phyloP scores from a whole-genome alignment of 2,329 filamentous ascomycete species.

The Boeremia lycopersici region DNA sequence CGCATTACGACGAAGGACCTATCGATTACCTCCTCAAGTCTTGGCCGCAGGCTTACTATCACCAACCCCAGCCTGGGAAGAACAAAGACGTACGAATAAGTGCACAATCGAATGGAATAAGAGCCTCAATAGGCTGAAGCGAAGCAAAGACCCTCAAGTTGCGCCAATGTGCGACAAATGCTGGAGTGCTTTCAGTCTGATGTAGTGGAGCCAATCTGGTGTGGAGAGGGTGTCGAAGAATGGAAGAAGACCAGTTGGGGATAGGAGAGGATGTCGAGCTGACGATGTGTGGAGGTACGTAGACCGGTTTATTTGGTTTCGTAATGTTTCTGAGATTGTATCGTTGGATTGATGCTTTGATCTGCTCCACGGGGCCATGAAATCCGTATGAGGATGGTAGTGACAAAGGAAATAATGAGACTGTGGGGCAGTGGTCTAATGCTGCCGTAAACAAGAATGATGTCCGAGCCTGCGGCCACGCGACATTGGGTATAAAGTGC shows the following conservation, averaged over 20 bases:
- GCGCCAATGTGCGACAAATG: conserved; percentile 11
- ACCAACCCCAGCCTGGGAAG: conserved; percentile 33
- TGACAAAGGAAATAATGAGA: conserved; percentile 46
- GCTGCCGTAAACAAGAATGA: conserved; percentile 33
- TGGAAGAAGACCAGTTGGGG: conserved; percentile 23
- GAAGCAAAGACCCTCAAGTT: conserved; percentile 11
- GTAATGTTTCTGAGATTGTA: conserved; percentile 43
- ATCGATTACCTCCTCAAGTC: conserved; percentile 26
- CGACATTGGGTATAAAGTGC: conserved; percentile 41
- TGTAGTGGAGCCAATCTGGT: conserved; percentile 24
- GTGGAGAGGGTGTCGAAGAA: conserved; percentile 23
- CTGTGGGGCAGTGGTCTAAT: conserved; percentile 35
- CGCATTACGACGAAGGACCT: conserved; percentile 36
- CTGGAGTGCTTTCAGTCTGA: conserved; percentile 12
- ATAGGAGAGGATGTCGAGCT: conserved; percentile 29
- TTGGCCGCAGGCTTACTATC: conserved; percentile 27
- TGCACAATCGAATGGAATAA: conserved; percentile 19
- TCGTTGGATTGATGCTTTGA: conserved; percentile 21
- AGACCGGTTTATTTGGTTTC: conserved; percentile 41
- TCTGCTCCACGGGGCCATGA: conserved; percentile 39
- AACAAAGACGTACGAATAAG: conserved; percentile 26
- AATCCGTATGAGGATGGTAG: conserved; percentile 42
- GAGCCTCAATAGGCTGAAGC: conserved; percentile 10
- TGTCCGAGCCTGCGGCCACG: conserved; percentile 16
- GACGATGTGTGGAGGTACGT: conserved; percentile 35